These are phyloP conservation scores for Flaveria bidentis DNA, from an alignment of 129 eudicot species.

Conservation along the genomic window DNA sequence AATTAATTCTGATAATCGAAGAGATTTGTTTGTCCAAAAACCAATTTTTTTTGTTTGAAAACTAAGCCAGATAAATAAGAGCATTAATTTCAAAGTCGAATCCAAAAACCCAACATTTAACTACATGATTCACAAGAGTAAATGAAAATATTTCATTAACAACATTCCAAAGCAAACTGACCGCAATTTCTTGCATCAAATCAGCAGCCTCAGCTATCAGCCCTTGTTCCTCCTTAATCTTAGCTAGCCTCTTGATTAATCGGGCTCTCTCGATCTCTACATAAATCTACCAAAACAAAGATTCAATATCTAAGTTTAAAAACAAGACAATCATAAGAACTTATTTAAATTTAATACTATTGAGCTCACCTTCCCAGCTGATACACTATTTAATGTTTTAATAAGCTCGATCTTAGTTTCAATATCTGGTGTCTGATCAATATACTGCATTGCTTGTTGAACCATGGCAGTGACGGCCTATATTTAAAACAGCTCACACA, in stretches of 20 bases:
- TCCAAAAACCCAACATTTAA: neutral
- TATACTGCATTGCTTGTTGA: constrained; percentile 91
- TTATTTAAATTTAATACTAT: neutral
- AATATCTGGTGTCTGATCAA: constrained; percentile 81
- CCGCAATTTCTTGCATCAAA: constrained; percentile 95
- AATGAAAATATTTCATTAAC: constrained; percentile 40
- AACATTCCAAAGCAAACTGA: constrained; percentile 52
- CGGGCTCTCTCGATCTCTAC: constrained; percentile 87
- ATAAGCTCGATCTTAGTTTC: constrained; percentile 85
- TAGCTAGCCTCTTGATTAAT: constrained; percentile 71
- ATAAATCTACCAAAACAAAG: constrained; percentile 50
- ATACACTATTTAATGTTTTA: constrained; percentile 83
- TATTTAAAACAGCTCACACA: neutral
- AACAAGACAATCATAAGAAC: neutral
- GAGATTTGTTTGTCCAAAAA: neutral
- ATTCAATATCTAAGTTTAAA: neutral
- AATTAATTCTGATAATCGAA: neutral
- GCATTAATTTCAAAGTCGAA: neutral
- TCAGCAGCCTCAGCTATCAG: constrained; percentile 84
- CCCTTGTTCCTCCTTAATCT: constrained; percentile 85
- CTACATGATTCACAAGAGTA: neutral
- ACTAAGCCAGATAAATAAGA: neutral
- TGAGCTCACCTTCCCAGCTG: constrained; percentile 80
- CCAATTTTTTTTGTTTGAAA: neutral
- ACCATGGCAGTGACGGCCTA: constrained; percentile 94